Percentiles rank a stretch among this genome's conserved stretches.
Evolutionary conservation across 2,329 filamentous ascomycete species (phyloP).

Genomic region (Diaporthe longicolla): DNA sequence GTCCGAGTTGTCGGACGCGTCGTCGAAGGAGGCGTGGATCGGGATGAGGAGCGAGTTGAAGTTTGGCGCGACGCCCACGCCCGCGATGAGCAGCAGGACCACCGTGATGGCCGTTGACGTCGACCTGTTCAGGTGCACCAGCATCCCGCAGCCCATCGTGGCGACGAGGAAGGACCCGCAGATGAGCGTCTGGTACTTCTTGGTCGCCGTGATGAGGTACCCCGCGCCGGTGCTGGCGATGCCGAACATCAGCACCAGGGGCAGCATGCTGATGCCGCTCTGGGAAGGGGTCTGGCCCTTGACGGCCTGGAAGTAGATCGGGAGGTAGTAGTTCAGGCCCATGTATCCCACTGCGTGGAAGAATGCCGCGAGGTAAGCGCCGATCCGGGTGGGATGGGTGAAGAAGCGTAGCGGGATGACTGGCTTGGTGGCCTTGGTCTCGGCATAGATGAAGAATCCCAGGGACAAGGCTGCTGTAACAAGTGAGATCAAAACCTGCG

Average conservation of each 20-base stretch:
- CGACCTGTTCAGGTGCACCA: conserved; percentile 10
- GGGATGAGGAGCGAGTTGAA: conserved; percentile 39
- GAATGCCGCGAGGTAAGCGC: conserved; percentile 25
- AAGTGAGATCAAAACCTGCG: conserved; percentile 31
- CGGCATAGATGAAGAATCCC: conserved; percentile 26
- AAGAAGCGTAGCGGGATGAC: conserved; percentile 40
- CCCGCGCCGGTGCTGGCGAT: conserved; percentile 57
- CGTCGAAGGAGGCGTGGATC: conserved; percentile 37
- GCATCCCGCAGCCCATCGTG: conserved; percentile 28
- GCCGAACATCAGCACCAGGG: conserved; percentile 67
- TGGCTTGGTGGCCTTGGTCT: conserved; percentile 32
- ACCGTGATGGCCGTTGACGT: conserved; percentile 31
- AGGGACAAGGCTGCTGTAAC: conserved; percentile 18
- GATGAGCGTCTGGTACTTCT: conserved; percentile 30
- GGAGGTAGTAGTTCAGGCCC: conserved; percentile 45
- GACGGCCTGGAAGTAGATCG: conserved; percentile 52
- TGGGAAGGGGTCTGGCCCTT: conserved; percentile 49
- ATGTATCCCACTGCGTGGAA: conserved; percentile 30
- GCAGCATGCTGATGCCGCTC: conserved; percentile 53
- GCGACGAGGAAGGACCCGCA: conserved; percentile 21
- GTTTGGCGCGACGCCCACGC: conserved; percentile 31
- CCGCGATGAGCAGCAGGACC: conserved; percentile 26
- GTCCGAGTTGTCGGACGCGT: conserved; percentile 31
- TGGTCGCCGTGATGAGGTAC: conserved; percentile 35
- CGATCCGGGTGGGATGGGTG: conserved; percentile 36